phyloP scores from a whole-genome alignment of 495 filamentous ascomycete genomes.

The Letharia lupina region DNA sequence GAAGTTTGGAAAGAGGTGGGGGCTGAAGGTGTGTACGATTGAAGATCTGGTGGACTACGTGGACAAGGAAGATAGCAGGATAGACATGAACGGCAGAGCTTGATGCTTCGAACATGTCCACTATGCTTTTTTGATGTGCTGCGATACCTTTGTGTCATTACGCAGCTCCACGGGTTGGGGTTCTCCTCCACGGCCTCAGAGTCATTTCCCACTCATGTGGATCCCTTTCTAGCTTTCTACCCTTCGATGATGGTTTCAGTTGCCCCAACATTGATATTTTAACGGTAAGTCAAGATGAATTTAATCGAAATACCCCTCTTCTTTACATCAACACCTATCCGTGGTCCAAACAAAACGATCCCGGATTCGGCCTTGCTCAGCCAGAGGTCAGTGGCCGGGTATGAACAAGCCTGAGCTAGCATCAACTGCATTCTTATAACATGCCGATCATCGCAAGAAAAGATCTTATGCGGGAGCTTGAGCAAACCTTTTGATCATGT shows the following conservation, averaged over 20 bases:
- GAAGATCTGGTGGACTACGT: constrained; percentile 77
- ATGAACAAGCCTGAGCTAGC: not conserved
- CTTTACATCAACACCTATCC: not conserved
- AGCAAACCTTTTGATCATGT: constrained; percentile 38
- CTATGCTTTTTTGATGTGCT: not conserved
- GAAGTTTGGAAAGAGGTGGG: constrained; percentile 79
- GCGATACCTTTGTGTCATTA: not conserved
- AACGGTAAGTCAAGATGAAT: not conserved
- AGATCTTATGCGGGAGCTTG: not conserved
- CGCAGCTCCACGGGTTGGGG: not conserved
- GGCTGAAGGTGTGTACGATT: constrained; percentile 89
- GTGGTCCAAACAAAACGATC: not conserved
- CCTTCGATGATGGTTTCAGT: not conserved
- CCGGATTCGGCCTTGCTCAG: not conserved
- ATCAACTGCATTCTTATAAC: not conserved
- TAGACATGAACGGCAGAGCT: constrained; percentile 3
- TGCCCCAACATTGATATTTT: not conserved
- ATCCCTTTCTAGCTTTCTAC: not conserved
- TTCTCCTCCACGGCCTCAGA: not conserved
- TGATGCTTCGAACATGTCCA: not conserved
- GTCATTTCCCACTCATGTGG: not conserved
- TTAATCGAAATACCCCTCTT: not conserved
- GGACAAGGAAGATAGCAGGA: not conserved
- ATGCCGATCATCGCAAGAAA: not conserved
- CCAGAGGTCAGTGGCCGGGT: not conserved